phyloP scores from a whole-genome alignment of 306 rosid genomes.

The Vigna reflexopilosa region DNA sequence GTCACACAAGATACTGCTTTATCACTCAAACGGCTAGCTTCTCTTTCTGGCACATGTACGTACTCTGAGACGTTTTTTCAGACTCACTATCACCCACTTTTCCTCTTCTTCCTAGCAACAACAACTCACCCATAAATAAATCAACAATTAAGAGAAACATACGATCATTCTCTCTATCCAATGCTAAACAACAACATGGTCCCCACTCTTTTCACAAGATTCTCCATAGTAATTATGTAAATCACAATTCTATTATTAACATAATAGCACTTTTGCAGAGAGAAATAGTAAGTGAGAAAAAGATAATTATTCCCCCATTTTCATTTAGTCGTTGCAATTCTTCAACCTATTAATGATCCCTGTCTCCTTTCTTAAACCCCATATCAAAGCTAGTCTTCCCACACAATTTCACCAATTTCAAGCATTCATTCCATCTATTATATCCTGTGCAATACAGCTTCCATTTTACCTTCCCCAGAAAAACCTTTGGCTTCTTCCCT shows the following conservation, averaged over 20 bases:
- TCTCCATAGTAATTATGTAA: background rate
- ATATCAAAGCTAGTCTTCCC: background rate
- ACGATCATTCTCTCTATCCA: background rate
- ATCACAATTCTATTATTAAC: background rate
- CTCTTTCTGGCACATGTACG: background rate
- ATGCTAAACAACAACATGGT: conserved; percentile 1
- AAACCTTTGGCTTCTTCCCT: background rate
- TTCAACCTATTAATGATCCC: background rate
- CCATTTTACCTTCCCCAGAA: conserved; percentile 27
- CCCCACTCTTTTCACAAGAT: conserved; percentile 1
- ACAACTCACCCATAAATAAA: background rate
- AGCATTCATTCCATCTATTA: background rate
- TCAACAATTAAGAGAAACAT: background rate
- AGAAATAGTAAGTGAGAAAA: background rate
- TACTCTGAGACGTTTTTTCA: conserved; percentile 18
- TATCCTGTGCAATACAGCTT: background rate
- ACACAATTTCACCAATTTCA: background rate
- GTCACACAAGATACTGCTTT: background rate
- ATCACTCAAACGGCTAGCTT: conserved; percentile 48
- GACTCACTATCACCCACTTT: conserved; percentile 15
- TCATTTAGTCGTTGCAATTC: background rate
- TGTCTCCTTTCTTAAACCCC: background rate
- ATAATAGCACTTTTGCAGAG: conserved; percentile 4
- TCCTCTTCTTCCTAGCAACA: conserved; percentile 1
- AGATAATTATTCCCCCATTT: conserved; percentile 22